These are phyloP conservation scores for Sodiomyces alkalinus DNA, from an alignment of 2,329 filamentous ascomycete genomes.

Conservation along the genomic window DNA sequence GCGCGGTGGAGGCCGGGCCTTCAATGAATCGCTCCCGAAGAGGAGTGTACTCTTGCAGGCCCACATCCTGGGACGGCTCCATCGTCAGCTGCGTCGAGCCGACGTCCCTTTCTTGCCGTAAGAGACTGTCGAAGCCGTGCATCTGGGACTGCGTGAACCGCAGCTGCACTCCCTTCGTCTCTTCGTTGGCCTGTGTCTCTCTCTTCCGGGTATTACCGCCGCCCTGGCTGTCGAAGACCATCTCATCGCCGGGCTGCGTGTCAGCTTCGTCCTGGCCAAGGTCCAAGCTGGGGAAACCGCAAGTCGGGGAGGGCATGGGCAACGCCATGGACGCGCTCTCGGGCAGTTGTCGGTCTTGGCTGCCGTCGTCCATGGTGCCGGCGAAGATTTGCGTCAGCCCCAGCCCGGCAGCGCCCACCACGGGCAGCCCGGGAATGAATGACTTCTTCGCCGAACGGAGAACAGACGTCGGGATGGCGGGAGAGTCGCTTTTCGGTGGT, in stretches of 20 bases:
- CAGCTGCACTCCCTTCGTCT: slow-evolving; percentile 34
- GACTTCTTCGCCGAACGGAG: slow-evolving; percentile 53
- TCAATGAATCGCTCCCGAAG: slow-evolving; percentile 52
- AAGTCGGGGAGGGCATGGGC: slow-evolving; percentile 42
- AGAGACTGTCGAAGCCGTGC: slow-evolving; percentile 40
- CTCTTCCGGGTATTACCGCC: slow-evolving; percentile 17
- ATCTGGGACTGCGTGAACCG: slow-evolving; percentile 46
- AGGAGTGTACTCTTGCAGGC: slow-evolving; percentile 60
- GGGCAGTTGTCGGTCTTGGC: slow-evolving; percentile 25
- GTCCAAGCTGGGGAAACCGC: slow-evolving; percentile 41
- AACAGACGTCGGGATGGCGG: slow-evolving; percentile 44
- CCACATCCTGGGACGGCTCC: slow-evolving; percentile 68
- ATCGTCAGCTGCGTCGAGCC: slow-evolving; percentile 48
- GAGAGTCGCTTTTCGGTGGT: slow-evolving; percentile 28
- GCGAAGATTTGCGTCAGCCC: slow-evolving; percentile 84
- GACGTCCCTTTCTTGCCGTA: slow-evolving; percentile 23
- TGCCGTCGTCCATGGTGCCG: slow-evolving; percentile 70
- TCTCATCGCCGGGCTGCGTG: slow-evolving; percentile 36
- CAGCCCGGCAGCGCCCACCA: slow-evolving; percentile 45
- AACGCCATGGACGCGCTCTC: slow-evolving; percentile 23
- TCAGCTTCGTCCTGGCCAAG: slow-evolving; percentile 34
- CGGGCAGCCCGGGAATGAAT: slow-evolving; percentile 54
- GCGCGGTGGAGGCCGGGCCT: slow-evolving; percentile 50
- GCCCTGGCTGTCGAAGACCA: slow-evolving; percentile 32
- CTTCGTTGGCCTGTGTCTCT: slow-evolving; percentile 17